A percentile compares a stretch with the other conserved stretches of the same genome.
Evolutionary conservation across 768 basidiomycete species (phyloP).

Genomic region (Sporobolomyces phaffii): DNA sequence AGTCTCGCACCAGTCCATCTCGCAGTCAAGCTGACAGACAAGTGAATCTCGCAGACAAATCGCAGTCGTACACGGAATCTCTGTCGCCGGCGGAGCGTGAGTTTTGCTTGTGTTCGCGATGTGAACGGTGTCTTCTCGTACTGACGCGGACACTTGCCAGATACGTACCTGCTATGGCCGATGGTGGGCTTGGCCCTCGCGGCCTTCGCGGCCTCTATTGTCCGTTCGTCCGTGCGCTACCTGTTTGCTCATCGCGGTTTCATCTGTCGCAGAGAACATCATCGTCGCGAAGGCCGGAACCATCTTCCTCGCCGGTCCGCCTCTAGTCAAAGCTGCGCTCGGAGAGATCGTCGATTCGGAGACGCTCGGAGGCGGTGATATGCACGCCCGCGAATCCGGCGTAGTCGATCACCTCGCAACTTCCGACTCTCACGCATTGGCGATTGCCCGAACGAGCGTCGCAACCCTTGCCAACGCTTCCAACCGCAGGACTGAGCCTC

Average conservation of each 20-base stretch:
- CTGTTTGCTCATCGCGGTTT: no score
- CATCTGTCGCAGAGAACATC: slow-evolving; percentile 52
- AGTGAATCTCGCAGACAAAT: slow-evolving; percentile 54
- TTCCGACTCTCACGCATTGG: slow-evolving; percentile 78
- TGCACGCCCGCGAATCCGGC: slow-evolving; percentile 74
- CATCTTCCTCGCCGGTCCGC: slow-evolving; percentile 91
- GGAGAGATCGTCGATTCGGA: slow-evolving; percentile 91
- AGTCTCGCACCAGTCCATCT: no score
- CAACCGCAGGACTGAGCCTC: neutral
- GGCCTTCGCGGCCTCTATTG: no score
- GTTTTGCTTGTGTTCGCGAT: neutral
- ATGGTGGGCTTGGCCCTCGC: no score
- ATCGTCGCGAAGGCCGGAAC: slow-evolving; percentile 85
- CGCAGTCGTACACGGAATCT: slow-evolving; percentile 87
- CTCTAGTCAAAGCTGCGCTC: slow-evolving; percentile 87
- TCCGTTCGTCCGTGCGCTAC: no score
- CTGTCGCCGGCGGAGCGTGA: slow-evolving; percentile 63
- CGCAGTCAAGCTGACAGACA: neutral
- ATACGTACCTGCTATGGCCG: slow-evolving; percentile 85
- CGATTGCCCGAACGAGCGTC: slow-evolving; percentile 68
- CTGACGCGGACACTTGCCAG: neutral
- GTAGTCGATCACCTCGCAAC: slow-evolving; percentile 82
- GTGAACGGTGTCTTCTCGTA: neutral
- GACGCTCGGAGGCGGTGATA: slow-evolving; percentile 77
- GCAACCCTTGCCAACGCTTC: slow-evolving; percentile 48